Conservation (phyloP, 768 basidiomycete species). For the Trametes cinnabarina region DNA sequence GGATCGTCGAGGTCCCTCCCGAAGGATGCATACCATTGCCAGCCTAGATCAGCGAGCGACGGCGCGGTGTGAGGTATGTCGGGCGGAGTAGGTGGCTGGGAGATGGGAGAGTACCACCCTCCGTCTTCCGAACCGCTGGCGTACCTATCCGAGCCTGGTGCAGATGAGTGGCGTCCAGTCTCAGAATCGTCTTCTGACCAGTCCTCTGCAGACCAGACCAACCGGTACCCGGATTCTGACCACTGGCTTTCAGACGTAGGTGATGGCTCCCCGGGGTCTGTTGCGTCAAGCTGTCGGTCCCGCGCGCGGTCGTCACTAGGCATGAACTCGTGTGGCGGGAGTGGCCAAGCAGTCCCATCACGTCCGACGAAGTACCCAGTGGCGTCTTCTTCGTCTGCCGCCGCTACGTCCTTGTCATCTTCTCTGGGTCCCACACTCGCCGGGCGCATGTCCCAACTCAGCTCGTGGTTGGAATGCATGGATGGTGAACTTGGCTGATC, state of each 20-base stretch:
- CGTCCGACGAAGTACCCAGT: slow-evolving; percentile 2
- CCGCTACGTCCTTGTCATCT: not conserved
- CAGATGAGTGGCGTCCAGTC: too few relatives aligned
- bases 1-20: not conserved
- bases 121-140: too few relatives aligned
- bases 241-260: not conserved
- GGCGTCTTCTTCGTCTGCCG: not conserved
- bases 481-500: too few relatives aligned
- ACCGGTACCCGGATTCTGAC: not conserved
- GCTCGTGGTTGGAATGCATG: not conserved
- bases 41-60: not conserved
- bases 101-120: too few relatives aligned
- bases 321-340: slow-evolving; percentile 2
- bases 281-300: too few relatives aligned
- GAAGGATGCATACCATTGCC: slow-evolving; percentile 2
- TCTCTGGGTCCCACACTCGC: not conserved
- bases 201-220: not conserved
- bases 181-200: not conserved
- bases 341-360: not conserved
- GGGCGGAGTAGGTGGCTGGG: not conserved
- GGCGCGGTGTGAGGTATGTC: not conserved
- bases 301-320: not conserved
- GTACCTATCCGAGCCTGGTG: too few relatives aligned
- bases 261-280: not conserved
- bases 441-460: not conserved